These are phyloP conservation scores for Eragrostis nindensis DNA, from an alignment of 176 grass and related monocot species.

Conservation along the genomic window DNA sequence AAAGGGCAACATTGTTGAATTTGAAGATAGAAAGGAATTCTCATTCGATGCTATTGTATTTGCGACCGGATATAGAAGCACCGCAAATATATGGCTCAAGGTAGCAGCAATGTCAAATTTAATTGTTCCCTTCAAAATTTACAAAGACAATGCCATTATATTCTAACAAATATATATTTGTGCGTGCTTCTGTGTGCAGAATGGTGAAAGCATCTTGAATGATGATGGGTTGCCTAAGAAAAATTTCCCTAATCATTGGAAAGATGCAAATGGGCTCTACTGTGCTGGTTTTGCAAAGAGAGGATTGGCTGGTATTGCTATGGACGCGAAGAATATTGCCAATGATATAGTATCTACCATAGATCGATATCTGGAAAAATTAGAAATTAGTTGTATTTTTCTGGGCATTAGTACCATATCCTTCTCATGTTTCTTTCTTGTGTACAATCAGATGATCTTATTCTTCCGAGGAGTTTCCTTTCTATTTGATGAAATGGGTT, in stretches of 20 bases:
- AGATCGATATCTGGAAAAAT: no score
- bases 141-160: no score
- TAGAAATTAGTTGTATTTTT: no score
- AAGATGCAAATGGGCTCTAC: slow-evolving; percentile 46
- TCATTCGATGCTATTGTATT: slow-evolving; percentile 44
- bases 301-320: slow-evolving; percentile 37
- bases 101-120: background rate
- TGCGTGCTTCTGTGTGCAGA: background rate
- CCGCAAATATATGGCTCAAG: slow-evolving; percentile 45
- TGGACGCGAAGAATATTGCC: slow-evolving; percentile 42
- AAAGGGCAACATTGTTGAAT: slow-evolving; percentile 22
- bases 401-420: no score
- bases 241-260: slow-evolving; percentile 41
- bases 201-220: background rate
- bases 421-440: no score
- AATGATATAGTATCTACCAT: background rate
- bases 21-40: slow-evolving; percentile 1
- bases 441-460: no score
- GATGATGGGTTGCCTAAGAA: slow-evolving; percentile 31
- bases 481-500: no score
- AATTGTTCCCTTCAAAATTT: no score
- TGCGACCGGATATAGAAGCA: slow-evolving; percentile 58
- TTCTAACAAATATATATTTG: no score
- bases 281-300: slow-evolving; percentile 15
- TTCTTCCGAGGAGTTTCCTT: no score